Evolutionary conservation across 495 filamentous ascomycete species (phyloP).

Genomic region (Hamigera avellanea): DNA sequence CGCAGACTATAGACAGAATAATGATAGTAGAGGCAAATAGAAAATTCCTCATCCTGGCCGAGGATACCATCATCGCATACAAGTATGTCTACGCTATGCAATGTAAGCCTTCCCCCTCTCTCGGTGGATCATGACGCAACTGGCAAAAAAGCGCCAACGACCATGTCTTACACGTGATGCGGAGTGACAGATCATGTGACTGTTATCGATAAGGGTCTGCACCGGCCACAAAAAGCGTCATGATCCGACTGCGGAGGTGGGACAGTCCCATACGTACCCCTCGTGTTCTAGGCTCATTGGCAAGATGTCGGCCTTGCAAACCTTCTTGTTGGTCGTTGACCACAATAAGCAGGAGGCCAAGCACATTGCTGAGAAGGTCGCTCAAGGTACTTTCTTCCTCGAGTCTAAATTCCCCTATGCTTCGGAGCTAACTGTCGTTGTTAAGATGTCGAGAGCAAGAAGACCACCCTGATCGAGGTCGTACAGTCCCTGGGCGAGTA

Average conservation of each 20-base stretch:
- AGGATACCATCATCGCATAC: neutral
- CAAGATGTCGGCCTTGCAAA: constrained; percentile 50
- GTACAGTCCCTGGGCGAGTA: constrained; percentile 60
- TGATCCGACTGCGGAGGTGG: constrained; percentile 11
- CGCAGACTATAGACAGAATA: constrained; percentile 5
- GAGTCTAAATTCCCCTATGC: constrained; percentile 1
- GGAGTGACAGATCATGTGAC: constrained; percentile 9
- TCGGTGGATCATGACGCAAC: constrained; percentile 6
- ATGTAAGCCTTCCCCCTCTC: neutral
- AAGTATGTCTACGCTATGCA: neutral
- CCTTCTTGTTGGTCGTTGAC: constrained; percentile 54
- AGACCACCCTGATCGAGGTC: constrained; percentile 52
- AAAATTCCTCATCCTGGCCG: constrained; percentile 1
- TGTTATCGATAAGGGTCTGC: constrained; percentile 19
- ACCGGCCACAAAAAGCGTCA: constrained; percentile 13
- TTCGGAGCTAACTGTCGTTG: constrained; percentile 6
- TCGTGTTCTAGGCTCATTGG: constrained; percentile 2
- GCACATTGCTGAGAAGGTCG: constrained; percentile 44
- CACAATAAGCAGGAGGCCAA: constrained; percentile 49
- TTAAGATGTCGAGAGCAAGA: constrained; percentile 47
- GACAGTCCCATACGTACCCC: neutral
- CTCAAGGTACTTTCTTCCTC: constrained; percentile 32
- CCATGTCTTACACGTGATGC: constrained; percentile 5
- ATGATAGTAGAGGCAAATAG: constrained; percentile 2
- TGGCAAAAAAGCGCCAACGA: neutral